Evolutionary conservation across 2,329 filamentous ascomycete genomes (phyloP).

Genomic region (Epichloe gansuensis): DNA sequence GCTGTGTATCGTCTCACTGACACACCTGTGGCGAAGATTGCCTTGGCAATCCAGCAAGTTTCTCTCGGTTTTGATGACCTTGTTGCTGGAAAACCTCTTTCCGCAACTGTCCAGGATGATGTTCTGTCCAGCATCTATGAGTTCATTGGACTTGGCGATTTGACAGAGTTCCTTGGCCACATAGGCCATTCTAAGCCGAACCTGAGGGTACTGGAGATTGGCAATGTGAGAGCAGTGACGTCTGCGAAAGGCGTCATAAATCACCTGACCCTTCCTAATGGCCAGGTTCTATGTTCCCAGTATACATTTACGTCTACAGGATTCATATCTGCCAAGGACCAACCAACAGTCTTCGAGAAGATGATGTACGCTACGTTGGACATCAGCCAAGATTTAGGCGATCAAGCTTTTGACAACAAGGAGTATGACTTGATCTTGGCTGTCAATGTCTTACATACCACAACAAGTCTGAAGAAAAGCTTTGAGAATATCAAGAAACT

Average conservation of each 20-base stretch:
- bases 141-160: background rate
- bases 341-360: background rate
- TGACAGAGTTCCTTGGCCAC: background rate
- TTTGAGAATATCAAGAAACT: background rate
- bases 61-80: no score
- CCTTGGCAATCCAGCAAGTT: no score
- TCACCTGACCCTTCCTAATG: background rate
- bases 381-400: background rate
- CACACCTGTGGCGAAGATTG: no score
- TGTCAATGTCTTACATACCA: background rate
- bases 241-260: background rate
- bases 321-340: background rate
- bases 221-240: background rate
- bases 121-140: background rate
- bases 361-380: background rate
- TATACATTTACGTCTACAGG: background rate
- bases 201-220: background rate
- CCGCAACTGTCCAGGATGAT: no score
- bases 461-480: background rate
- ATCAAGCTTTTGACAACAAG: background rate
- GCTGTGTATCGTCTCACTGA: no score
- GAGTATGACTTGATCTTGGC: background rate
- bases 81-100: no score
- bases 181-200: background rate
- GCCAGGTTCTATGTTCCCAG: background rate